These are phyloP conservation scores for Stachybotrys chartarum DNA, from an alignment of 2,329 filamentous ascomycete genomes.

Conservation along the genomic window DNA sequence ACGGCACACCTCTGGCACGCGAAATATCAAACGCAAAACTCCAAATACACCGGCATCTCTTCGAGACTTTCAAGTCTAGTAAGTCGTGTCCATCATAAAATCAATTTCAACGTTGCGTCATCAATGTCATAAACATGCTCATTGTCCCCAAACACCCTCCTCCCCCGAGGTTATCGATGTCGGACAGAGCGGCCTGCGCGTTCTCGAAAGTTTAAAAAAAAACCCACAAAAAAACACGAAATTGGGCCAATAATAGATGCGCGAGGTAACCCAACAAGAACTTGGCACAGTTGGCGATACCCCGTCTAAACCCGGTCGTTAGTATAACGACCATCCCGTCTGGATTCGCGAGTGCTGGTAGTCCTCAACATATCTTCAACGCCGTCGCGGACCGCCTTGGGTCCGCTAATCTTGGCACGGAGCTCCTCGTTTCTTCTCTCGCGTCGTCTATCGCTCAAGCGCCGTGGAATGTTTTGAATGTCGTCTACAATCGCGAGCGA, in stretches of 20 bases:
- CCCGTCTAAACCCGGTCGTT: not conserved
- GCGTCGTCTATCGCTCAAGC: slow-evolving; percentile 49
- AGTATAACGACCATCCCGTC: not conserved
- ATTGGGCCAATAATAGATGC: not conserved
- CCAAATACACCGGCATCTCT: not conserved
- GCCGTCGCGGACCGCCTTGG: slow-evolving; percentile 50
- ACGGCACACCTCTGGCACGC: too few relatives aligned
- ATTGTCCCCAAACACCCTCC: not conserved
- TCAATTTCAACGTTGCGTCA: not conserved
- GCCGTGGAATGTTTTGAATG: slow-evolving; percentile 45
- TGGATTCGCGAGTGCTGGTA: slow-evolving; percentile 15
- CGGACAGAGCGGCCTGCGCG: not conserved
- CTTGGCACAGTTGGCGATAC: not conserved
- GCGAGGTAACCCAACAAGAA: too few relatives aligned
- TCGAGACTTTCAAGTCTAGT: not conserved
- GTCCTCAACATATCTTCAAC: slow-evolving; percentile 49
- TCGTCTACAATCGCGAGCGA: slow-evolving; percentile 43
- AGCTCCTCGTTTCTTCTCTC: slow-evolving; percentile 53
- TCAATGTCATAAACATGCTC: not conserved
- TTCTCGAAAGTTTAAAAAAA: slow-evolving; percentile 1
- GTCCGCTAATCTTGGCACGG: slow-evolving; percentile 52
- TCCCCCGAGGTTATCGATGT: not conserved
- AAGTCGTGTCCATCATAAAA: not conserved
- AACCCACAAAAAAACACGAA: not conserved
- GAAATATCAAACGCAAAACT: not conserved